Evolutionary conservation across 192 early-diverging fungal genomes (phyloP), one percentile per base, ranked within the genome.

Genomic region (Chytriomyces sp.): DNA sequence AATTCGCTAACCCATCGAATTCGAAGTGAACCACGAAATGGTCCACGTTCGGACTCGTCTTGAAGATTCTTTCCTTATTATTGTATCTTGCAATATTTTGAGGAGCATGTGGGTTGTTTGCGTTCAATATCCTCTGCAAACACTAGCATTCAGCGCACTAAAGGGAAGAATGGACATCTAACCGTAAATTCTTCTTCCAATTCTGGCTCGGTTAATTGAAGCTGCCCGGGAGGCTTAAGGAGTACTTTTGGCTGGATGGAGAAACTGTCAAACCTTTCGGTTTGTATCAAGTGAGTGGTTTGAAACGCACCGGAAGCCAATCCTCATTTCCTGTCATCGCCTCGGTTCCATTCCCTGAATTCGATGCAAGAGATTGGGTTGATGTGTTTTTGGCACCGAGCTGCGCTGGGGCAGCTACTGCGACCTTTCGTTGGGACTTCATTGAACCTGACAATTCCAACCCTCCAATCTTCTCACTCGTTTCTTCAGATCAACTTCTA

Each of bases 1-100:
- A n/a, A n/a, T n/a, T n/a, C n/a, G 52, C 55, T 30, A 61, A 88
- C 84, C 87, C 87, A 62, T 88, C 86, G 71, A 89, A 88, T 56
- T 89, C 87, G 78, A 86, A 89, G 63, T 89, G 87, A 22, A 85
- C 75, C 5, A 86, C 80, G 33, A 82, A 56, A 70, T 89, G 86
- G 39, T 89, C 87, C 64, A 88, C 79, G 66, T 88, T 88, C 30
- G 85, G 80, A 49, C 75, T 84, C 1, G 82, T 78, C 67, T 88
- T 87, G 78, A 88, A 89, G 22, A 81, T 80, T 44, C 63, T 28
- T 54, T 89, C 87, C 57, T 82, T 85, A 71, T 85, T 53, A 63
- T 81, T 86, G 73, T 81, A 89, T 33, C 87, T 59, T 3, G 87
- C 82, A 74, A 88, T 86, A 75, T 89, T 89, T 74, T 89, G 87